Evolutionary conservation across 441 rosid genomes (phyloP).

Genomic region (Euphorbia schlechtendalii): DNA sequence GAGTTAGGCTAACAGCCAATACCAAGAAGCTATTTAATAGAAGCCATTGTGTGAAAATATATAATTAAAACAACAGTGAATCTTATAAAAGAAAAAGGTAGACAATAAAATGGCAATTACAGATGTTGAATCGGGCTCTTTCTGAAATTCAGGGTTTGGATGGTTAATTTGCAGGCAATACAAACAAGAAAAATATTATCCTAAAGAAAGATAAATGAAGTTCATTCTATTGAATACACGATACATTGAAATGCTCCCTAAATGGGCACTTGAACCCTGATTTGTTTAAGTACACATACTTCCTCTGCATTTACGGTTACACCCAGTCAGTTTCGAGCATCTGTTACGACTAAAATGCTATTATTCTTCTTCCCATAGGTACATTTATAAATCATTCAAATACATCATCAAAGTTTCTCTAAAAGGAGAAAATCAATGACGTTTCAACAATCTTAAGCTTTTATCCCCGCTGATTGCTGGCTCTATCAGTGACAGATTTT

Average conservation of each 20-base stretch:
- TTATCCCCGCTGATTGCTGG: not conserved
- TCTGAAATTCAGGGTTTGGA: not conserved
- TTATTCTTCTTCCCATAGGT: not conserved
- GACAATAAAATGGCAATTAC: too few species aligned
- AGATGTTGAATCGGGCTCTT: too few species aligned
- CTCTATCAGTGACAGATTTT: slow-evolving; percentile 5
- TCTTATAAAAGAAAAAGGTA: too few species aligned
- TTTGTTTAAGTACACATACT: too few species aligned
- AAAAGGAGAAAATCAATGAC: not conserved
- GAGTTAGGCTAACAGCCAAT: too few species aligned
- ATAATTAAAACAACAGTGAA: too few species aligned
- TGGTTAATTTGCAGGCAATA: not conserved
- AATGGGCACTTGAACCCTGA: too few species aligned
- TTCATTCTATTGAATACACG: not conserved
- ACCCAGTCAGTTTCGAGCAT: not conserved
- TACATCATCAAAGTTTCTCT: not conserved
- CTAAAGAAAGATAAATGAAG: not conserved
- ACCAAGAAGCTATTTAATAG: too few species aligned
- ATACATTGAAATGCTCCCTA: too few species aligned
- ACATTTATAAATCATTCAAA: not conserved
- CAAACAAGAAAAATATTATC: not conserved
- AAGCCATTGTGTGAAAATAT: too few species aligned
- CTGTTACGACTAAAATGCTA: not conserved
- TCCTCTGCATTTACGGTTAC: not conserved
- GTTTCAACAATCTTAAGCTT: not conserved